A percentile compares a stretch with the other conserved stretches of the same genome.
Conservation (phyloP, 2,329 filamentous ascomycete genomes). For the Monilinia fructigena region DNA sequence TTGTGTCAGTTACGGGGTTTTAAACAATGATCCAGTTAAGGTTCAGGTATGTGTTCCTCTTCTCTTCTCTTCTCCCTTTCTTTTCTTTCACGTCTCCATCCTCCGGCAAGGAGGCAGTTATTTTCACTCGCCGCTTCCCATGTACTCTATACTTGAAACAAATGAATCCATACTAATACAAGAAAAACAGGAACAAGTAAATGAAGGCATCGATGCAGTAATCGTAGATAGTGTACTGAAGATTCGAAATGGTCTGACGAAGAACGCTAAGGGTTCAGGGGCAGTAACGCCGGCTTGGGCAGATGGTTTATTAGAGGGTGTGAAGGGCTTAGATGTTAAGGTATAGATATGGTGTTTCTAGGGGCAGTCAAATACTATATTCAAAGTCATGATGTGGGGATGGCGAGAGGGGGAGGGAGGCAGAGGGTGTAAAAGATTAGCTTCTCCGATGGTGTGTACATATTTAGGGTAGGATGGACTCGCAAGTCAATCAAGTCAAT, state of each 20-base stretch:
- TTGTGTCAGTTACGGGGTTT: conserved; percentile 87
- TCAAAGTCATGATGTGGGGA: too few species aligned
- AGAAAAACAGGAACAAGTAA: conserved; percentile 62
- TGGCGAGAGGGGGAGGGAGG: too few species aligned
- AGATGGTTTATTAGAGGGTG: conserved; percentile 5
- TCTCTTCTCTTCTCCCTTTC: background rate
- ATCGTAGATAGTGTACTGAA: conserved; percentile 95
- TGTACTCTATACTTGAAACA: too few species aligned
- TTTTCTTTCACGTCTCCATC: too few species aligned
- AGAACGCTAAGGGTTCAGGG: conserved; percentile 31
- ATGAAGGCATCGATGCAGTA: conserved; percentile 94
- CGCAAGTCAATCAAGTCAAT: too few species aligned
- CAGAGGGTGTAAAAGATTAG: too few species aligned
- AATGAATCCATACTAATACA: conserved; percentile 13
- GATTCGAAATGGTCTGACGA: conserved; percentile 77
- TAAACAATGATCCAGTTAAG: conserved; percentile 85
- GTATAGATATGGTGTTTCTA: background rate
- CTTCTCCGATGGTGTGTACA: too few species aligned
- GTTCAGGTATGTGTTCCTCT: conserved; percentile 67
- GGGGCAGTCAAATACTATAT: background rate
- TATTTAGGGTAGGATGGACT: too few species aligned
- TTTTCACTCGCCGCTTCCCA: background rate
- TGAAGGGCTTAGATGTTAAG: conserved; percentile 1
- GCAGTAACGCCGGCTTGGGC: conserved; percentile 11
- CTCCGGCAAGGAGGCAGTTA: too few species aligned